Percentiles rank a stretch among this genome's conserved stretches.
These are phyloP conservation scores for Cryphonectria naterciae DNA, from an alignment of 2,329 filamentous ascomycete genomes.

Conservation along the genomic window DNA sequence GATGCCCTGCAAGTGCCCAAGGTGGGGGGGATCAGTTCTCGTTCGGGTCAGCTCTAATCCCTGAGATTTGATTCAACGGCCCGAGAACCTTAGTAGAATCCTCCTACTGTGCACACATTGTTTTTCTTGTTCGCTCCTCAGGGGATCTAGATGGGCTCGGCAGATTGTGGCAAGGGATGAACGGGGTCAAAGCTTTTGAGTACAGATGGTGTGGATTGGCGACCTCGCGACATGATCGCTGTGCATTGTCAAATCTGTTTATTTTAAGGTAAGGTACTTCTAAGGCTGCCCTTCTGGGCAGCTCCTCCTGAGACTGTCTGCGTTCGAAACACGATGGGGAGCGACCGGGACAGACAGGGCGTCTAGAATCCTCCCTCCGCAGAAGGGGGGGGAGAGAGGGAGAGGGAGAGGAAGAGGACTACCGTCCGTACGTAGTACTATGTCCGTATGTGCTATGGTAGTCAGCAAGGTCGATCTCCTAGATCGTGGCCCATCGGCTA, in stretches of 20 bases:
- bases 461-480: slow-evolving; percentile 1
- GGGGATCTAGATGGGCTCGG: slow-evolving; percentile 9
- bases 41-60: slow-evolving; percentile 10
- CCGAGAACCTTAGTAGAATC: slow-evolving; percentile 1
- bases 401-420: not conserved
- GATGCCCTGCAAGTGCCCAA: slow-evolving; percentile 2
- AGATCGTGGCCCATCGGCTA: slow-evolving; percentile 4
- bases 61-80: slow-evolving; percentile 18
- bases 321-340: slow-evolving; percentile 5
- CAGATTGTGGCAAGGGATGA: slow-evolving; percentile 8
- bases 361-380: not conserved
- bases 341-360: slow-evolving; percentile 6
- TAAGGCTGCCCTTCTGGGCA: slow-evolving; percentile 7
- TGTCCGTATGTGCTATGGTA: slow-evolving; percentile 1
- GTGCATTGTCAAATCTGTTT: not conserved
- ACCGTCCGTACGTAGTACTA: not conserved
- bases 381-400: not conserved
- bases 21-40: not conserved
- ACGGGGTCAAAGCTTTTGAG: not conserved
- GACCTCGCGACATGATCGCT: not conserved
- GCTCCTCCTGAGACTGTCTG: slow-evolving; percentile 11
- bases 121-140: not conserved
- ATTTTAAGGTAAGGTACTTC: not conserved
- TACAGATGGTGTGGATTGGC: not conserved
- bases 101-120: not conserved